Evolutionary conservation across 2,329 filamentous ascomycete species (phyloP).

Genomic region (Paecilomyces variotii): DNA sequence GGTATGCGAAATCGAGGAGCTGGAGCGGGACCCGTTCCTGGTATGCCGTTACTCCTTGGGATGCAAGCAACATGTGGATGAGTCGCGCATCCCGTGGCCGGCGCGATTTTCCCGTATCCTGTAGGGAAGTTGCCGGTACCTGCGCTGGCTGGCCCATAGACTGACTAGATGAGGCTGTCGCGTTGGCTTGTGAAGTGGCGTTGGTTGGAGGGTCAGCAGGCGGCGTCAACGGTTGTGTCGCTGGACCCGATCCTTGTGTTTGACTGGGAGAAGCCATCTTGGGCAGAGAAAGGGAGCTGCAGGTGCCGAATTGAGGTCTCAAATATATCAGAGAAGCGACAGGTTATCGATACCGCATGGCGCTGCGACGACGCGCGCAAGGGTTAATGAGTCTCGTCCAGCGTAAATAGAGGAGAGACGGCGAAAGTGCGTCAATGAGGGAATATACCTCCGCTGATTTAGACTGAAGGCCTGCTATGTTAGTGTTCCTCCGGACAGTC

Average conservation of each 20-base stretch:
- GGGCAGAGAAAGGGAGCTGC: background rate
- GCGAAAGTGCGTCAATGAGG: background rate
- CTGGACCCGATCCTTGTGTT: slow-evolving; percentile 20
- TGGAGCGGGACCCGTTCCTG: slow-evolving; percentile 47
- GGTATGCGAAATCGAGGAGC: slow-evolving; percentile 46
- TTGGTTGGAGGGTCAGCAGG: slow-evolving; percentile 31
- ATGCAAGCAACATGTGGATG: slow-evolving; percentile 44
- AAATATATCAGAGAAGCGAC: background rate
- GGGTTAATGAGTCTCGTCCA: background rate
- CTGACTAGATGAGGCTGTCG: slow-evolving; percentile 9
- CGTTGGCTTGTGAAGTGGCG: slow-evolving; percentile 15
- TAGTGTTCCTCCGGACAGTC: background rate
- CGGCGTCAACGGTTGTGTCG: slow-evolving; percentile 35
- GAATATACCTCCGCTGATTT: background rate
- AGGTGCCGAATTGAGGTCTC: background rate
- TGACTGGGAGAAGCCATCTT: slow-evolving; percentile 29
- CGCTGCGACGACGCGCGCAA: background rate
- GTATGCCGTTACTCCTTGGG: slow-evolving; percentile 42
- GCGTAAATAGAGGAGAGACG: background rate
- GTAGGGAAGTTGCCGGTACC: slow-evolving; percentile 35
- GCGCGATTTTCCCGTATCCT: slow-evolving; percentile 39
- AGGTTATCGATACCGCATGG: background rate
- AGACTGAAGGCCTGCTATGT: background rate
- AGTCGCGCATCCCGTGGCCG: slow-evolving; percentile 43
- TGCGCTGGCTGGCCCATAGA: slow-evolving; percentile 24